Evolutionary conservation across 2,329 filamentous ascomycete species (phyloP).

Genomic region (Penicillium sp.): DNA sequence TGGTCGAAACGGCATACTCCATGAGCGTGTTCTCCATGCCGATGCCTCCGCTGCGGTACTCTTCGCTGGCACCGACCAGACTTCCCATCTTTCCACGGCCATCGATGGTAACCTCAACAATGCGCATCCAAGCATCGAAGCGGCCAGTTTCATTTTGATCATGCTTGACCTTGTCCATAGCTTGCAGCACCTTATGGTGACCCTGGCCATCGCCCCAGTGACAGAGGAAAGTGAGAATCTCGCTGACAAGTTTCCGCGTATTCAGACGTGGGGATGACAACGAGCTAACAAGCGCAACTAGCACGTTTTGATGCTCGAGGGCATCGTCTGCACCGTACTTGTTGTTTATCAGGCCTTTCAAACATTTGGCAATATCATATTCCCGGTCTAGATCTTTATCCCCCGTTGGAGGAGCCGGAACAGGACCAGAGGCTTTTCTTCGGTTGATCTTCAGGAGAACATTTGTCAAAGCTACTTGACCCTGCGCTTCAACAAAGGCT

Average conservation of each 20-base stretch:
- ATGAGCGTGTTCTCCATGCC: constrained; percentile 98
- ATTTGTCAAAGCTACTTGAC: constrained; percentile 92
- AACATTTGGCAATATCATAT: constrained; percentile 95
- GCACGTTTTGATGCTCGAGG: constrained; percentile 80
- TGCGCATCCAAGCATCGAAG: constrained; percentile 98
- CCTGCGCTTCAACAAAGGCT: constrained; percentile 93
- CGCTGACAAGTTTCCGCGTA: constrained; percentile 89
- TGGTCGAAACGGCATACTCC: constrained; percentile 94
- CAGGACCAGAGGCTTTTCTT: constrained; percentile 70
- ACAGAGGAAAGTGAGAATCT: constrained; percentile 92
- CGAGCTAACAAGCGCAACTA: constrained; percentile 80
- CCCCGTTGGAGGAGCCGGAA: constrained; percentile 56
- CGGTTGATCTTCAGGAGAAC: constrained; percentile 91
- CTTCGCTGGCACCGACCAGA: constrained; percentile 91
- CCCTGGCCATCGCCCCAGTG: constrained; percentile 89
- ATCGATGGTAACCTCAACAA: constrained; percentile 94
- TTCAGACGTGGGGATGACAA: constrained; percentile 84
- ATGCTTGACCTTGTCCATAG: constrained; percentile 84
- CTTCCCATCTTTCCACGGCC: constrained; percentile 98
- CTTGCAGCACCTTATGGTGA: constrained; percentile 88
- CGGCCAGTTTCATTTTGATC: constrained; percentile 87
- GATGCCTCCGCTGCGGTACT: constrained; percentile 90
- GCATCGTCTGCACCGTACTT: constrained; percentile 98
- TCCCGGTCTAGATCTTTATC: constrained; percentile 85
- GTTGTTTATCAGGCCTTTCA: constrained; percentile 98